Conservation (phyloP, 1,284 basidiomycete species). For the Somion occarium region DNA sequence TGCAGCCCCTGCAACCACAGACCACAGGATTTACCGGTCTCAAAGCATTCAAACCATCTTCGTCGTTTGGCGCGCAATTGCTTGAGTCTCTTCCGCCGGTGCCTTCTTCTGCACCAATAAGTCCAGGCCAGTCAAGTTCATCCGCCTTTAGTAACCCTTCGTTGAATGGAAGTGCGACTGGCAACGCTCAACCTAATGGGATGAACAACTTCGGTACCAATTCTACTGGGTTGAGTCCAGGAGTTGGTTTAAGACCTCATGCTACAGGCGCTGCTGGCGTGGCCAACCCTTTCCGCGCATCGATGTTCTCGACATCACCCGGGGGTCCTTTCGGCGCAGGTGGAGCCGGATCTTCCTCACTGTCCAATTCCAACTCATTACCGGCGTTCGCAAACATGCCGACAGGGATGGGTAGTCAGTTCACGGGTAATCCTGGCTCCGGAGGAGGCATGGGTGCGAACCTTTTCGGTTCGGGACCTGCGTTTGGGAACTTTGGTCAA, state of each 20-base stretch:
- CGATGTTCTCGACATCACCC: conserved; percentile 25
- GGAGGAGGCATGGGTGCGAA: conserved; percentile 13
- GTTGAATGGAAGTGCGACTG: conserved; percentile 11
- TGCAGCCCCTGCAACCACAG: conserved; percentile 59
- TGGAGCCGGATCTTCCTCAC: neutral
- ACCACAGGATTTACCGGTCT: conserved; percentile 78
- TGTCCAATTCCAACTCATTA: conserved; percentile 3
- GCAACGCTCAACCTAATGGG: conserved; percentile 5
- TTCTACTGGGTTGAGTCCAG: conserved; percentile 33
- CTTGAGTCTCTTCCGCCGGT: conserved; percentile 76
- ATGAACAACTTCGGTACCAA: conserved; percentile 15
- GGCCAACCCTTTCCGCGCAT: conserved; percentile 73
- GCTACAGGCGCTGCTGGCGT: conserved; percentile 54
- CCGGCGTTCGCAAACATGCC: conserved; percentile 14
- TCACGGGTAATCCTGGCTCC: conserved; percentile 11
- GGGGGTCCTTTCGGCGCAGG: conserved; percentile 3
- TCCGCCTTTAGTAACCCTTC: conserved; percentile 7
- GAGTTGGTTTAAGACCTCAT: conserved; percentile 68
- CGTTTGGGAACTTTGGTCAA: conserved; percentile 13
- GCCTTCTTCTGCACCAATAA: conserved; percentile 49
- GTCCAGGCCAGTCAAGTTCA: conserved; percentile 31
- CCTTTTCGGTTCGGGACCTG: neutral
- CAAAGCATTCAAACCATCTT: conserved; percentile 90
- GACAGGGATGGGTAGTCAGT: conserved; percentile 8
- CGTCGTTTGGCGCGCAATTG: conserved; percentile 81